These are phyloP conservation scores for Hymenotorrendiella dingleyae DNA, from an alignment of 2,329 filamentous ascomycete species.

Conservation along the genomic window DNA sequence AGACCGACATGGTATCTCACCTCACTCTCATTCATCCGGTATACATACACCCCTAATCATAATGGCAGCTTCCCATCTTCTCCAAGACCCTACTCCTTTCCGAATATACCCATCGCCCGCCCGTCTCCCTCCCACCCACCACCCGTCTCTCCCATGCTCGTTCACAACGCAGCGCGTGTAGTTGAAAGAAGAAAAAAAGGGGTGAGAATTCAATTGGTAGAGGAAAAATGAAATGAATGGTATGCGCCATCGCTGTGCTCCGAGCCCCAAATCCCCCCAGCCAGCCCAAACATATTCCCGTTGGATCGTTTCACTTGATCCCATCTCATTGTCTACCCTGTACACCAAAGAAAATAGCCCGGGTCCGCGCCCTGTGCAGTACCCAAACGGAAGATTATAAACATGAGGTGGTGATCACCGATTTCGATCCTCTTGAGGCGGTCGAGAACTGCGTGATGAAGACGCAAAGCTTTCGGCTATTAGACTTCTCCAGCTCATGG, in stretches of 20 bases:
- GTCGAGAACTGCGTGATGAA: slow-evolving; percentile 17
- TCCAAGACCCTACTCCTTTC: too few species aligned
- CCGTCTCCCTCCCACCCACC: too few species aligned
- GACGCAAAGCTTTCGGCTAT: slow-evolving; percentile 22
- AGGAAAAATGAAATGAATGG: slow-evolving; percentile 17
- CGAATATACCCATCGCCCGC: too few species aligned
- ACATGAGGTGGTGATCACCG: slow-evolving; percentile 16
- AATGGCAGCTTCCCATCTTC: too few species aligned
- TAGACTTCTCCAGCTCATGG: slow-evolving; percentile 22
- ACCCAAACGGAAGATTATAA: slow-evolving; percentile 2
- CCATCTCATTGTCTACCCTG: slow-evolving; percentile 6
- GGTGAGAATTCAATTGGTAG: not conserved
- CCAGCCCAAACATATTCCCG: not conserved
- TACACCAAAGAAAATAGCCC: slow-evolving; percentile 14
- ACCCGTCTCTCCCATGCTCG: too few species aligned
- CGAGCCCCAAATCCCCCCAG: slow-evolving; percentile 5
- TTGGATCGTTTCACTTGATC: not conserved
- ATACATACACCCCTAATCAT: too few species aligned
- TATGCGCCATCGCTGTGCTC: slow-evolving; percentile 26
- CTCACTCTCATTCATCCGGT: too few species aligned
- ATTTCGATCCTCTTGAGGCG: slow-evolving; percentile 24
- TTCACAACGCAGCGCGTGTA: too few species aligned
- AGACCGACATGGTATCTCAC: too few species aligned
- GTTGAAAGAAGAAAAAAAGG: not conserved
- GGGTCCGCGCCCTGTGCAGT: not conserved